phyloP scores from a whole-genome alignment of 306 rosid species.

The Echinosophora koreensis region DNA sequence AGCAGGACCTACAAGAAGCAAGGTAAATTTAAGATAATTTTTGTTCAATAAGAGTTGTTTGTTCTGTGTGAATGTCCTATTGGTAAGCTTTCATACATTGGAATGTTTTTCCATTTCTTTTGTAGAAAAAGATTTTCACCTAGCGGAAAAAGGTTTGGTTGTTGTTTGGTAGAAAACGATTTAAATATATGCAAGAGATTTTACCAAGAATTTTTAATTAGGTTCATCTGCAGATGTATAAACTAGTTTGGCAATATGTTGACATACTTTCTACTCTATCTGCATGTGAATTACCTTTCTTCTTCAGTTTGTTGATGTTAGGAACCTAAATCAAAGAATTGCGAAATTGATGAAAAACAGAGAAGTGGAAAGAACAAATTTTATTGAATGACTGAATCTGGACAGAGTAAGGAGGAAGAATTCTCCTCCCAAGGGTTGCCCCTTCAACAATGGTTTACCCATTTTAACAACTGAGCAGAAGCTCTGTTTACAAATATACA shows the following conservation, averaged over 20 bases:
- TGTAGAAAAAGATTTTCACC: too few species aligned
- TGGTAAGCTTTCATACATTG: background rate
- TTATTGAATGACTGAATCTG: too few species aligned
- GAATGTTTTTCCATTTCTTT: background rate
- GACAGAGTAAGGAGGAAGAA: too few species aligned
- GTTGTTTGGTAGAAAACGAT: background rate
- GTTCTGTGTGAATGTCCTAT: constrained; percentile 7
- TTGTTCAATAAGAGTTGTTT: constrained; percentile 16
- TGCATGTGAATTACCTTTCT: background rate
- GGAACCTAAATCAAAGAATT: too few species aligned
- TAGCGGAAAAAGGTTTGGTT: too few species aligned
- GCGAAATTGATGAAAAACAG: too few species aligned
- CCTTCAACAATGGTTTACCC: too few species aligned
- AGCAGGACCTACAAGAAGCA: constrained; percentile 96
- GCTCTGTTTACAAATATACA: too few species aligned
- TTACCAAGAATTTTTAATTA: constrained; percentile 29
- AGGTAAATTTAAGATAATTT: constrained; percentile 58
- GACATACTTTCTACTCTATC: constrained; percentile 23
- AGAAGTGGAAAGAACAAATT: too few species aligned
- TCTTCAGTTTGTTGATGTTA: too few species aligned
- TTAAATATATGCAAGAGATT: constrained; percentile 4
- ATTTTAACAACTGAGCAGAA: too few species aligned
- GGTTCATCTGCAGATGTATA: constrained; percentile 24
- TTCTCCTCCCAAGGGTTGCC: too few species aligned
- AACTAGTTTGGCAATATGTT: constrained; percentile 20